Evolutionary conservation across 2,329 filamentous ascomycete genomes (phyloP).

Genomic region (Rhinocladiella similis): DNA sequence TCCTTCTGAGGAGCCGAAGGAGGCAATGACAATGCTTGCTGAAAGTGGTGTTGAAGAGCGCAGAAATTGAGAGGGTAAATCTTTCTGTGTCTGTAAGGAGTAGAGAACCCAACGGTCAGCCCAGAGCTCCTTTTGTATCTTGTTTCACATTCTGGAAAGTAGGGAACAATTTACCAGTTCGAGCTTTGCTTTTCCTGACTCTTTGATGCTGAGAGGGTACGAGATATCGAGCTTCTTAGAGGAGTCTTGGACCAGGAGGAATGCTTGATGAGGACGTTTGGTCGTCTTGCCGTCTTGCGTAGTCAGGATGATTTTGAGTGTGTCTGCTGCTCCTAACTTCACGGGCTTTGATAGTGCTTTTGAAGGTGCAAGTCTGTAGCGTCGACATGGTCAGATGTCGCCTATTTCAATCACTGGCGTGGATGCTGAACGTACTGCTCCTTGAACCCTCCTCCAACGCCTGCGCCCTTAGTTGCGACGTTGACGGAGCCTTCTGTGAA

Average conservation of each 20-base stretch:
- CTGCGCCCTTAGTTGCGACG: conserved; percentile 60
- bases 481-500: conserved; percentile 65
- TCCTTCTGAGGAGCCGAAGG: conserved; percentile 70
- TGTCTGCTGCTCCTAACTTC: conserved; percentile 66
- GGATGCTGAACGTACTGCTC: conserved; percentile 48
- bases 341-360: conserved; percentile 65
- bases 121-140: background rate
- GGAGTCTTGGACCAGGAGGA: conserved; percentile 77
- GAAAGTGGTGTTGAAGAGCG: conserved; percentile 66
- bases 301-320: conserved; percentile 79
- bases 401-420: no score
- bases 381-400: background rate
- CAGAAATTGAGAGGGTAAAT: conserved; percentile 82
- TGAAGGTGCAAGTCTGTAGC: conserved; percentile 58
- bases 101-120: background rate
- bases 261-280: conserved; percentile 91
- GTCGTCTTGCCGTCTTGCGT: conserved; percentile 74
- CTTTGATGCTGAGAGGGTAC: conserved; percentile 80
- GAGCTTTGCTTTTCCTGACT: conserved; percentile 80
- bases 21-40: conserved; percentile 81
- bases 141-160: no score
- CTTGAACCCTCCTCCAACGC: conserved; percentile 53
- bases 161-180: conserved; percentile 67
- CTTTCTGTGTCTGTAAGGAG: conserved; percentile 71
- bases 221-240: conserved; percentile 79